phyloP scores from a whole-genome alignment of 345 rosid genomes.

The Acer saccharum region DNA sequence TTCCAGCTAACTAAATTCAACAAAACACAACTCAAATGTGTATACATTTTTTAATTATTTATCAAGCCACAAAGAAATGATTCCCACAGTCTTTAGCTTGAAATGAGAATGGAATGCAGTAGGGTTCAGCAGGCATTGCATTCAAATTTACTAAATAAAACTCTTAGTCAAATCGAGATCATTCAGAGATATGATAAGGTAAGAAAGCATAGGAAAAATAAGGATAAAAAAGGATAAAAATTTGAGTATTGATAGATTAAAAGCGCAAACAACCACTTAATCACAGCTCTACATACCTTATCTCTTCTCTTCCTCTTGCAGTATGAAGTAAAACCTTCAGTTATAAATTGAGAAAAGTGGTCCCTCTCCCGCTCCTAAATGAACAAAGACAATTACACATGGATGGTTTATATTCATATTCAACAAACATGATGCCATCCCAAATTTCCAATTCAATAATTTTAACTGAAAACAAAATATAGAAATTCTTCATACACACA shows the following conservation, averaged over 20 bases:
- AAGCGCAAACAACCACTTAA: not conserved
- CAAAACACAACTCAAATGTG: not conserved
- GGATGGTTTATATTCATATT: not conserved
- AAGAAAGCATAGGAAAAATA: not conserved
- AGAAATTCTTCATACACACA: not conserved
- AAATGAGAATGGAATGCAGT: not conserved
- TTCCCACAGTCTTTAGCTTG: not conserved
- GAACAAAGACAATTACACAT: conserved; percentile 4
- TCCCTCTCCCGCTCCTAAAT: conserved; percentile 92
- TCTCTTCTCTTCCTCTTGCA: conserved; percentile 97
- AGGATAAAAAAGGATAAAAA: not conserved
- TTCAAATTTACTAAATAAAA: not conserved
- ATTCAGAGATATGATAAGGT: not conserved
- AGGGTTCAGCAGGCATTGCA: not conserved
- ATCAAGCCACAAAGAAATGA: conserved; percentile 8
- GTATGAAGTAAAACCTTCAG: conserved; percentile 91
- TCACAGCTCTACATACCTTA: conserved; percentile 53
- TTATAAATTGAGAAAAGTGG: conserved; percentile 96
- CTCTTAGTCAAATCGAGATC: not conserved
- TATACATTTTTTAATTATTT: not conserved
- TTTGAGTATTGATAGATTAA: not conserved
- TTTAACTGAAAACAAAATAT: not conserved
- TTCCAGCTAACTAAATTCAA: not conserved
- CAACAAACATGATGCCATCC: not conserved
- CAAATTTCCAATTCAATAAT: not conserved